Evolutionary conservation across 2,329 filamentous ascomycete genomes (phyloP), one percentile per base, ranked within the genome.

Genomic region (Trichoderma atrobrunneum): DNA sequence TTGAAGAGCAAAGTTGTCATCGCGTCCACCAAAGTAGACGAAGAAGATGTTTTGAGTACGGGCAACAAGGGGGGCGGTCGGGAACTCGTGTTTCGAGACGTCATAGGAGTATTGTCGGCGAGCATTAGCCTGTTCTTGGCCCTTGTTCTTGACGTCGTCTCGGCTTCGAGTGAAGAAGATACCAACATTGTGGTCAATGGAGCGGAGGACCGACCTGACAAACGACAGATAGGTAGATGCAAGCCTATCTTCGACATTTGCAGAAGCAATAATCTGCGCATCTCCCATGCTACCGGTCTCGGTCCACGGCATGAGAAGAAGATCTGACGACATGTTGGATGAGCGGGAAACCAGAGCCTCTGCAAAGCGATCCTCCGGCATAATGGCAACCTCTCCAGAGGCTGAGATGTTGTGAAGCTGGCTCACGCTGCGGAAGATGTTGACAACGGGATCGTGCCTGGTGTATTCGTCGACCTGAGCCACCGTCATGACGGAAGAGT

Each of bases 401-500:
- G 95, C 91, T 0, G 93, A 90, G 1, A 98, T 87, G 74, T 95
- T 93, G 78, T 96, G 90, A 54, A 97, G 88, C 74, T 92, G 92
- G 1, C 93, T 94, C 76, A 98, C 95, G 0, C 94, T 93, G 62
- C 93, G 90, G 86, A 98, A 98, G 0, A 93, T 93, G 79, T 97
- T 97, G 70, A 98, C 90, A 5, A 98, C 91, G 0, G 95, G 94
- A 77, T 98, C 95, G 77, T 88, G 87, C 7, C 88, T 85, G 30
- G 88, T 88, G 73, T 90, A 87, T 63, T 96, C 93, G 51, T 94
- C 92, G 3, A 91, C 87, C 78, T 97, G 94, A 0, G 94, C 91
- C 12, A 97, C 93, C 76, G 93, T 92, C 95, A 98, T 98, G 76
- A 98, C 95, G 21, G 94, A 95, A 0, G 95, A 98, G 56, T 93